Base-by-base conservation (phyloP, 768 basidiomycete species). In the Asterophora parasitica region DNA sequence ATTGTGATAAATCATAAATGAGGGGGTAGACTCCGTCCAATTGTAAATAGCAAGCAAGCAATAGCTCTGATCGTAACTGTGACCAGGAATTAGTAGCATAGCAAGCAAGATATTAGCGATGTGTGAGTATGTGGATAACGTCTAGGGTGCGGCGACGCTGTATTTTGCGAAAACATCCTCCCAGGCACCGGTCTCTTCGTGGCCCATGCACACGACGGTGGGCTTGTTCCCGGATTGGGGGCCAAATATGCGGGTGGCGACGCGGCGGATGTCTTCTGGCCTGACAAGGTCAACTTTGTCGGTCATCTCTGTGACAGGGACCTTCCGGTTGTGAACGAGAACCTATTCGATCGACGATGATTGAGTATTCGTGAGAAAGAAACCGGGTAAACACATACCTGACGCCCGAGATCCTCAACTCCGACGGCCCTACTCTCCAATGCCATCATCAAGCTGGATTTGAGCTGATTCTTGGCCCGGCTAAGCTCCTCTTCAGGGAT, bases 401-500 rank as follows among this genome's bases (percentile, higher is more conserved):
- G 94, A 49, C 95, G 77, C 28, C 94, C 94, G 5, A 96, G 75
- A 64, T 96, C 90, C 61, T 92, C 89, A 7, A 93, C 89, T 58
- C 85, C 86, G 4, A 92, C 78, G 11, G 87, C 77, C 27, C 88
- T 71, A 59, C 88, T 92, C 68, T 96, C 93, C 37, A 97, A 67
- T 2, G 92, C 89, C 95, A 98, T 98, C 73, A 92, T 88, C 53
- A 98, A 68, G 41, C 83, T 86, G 17, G 85, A 88, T 65, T 92
- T 92, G 52, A 98, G 81, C 74, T 97, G 94, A 61, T 97, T 97
- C 73, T 93, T 93, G 32, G 95, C 94, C 49, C 95, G 76, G 48
- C 72, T 72, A 28, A 98, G 77, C 64, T 98, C 95, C 10, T 59
- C 64, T 37, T 75, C 67, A 4, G 84, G 81, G 15, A 88, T 75